These are phyloP conservation scores for Penicillium manginii DNA, from an alignment of 495 filamentous ascomycete genomes.

Conservation along the genomic window DNA sequence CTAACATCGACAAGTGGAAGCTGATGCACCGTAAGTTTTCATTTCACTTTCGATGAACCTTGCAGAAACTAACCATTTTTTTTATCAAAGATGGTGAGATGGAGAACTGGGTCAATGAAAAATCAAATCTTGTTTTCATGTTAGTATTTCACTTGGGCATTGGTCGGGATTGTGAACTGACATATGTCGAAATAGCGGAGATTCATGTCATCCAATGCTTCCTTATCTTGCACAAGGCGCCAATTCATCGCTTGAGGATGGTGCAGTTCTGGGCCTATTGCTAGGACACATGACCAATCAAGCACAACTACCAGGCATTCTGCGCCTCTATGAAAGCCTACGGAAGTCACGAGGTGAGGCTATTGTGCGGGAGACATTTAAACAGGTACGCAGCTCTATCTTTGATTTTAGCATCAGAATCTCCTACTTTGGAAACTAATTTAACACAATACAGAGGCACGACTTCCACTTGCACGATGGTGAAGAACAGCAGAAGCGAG, in stretches of 20 bases:
- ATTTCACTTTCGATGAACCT: background rate
- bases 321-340: constrained; percentile 61
- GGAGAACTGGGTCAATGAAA: constrained; percentile 41
- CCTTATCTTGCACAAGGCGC: constrained; percentile 68
- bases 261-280: constrained; percentile 51
- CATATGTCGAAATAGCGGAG: constrained; percentile 43
- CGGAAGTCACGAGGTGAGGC: constrained; percentile 62
- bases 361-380: constrained; percentile 57
- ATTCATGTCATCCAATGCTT: constrained; percentile 70
- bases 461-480: constrained; percentile 64
- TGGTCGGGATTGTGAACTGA: background rate
- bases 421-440: constrained; percentile 17
- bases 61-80: background rate
- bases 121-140: constrained; percentile 44
- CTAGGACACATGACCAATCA: constrained; percentile 42
- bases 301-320: constrained; percentile 49
- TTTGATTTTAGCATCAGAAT: background rate
- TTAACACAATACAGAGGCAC: constrained; percentile 44
- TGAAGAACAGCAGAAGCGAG: constrained; percentile 55
- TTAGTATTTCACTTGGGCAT: constrained; percentile 11
- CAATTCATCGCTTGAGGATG: constrained; percentile 55
- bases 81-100: constrained; percentile 36
- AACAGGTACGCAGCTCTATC: constrained; percentile 31
- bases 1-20: constrained; percentile 64
- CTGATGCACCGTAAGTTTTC: constrained; percentile 58